Conservation (phyloP, 306 rosid species). For the barrel medic (Medicago truncatula) region MtrunA17r5.0-ANR NC_053048.1:47569001-47569500, state of each 20-base stretch:
- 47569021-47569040: too few species aligned
- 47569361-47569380: not conserved
- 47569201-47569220: constrained; percentile 79
- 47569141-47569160: too few species aligned
- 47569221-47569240: constrained; percentile 85
- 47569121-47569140: too few species aligned
- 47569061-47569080: too few species aligned
- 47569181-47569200: constrained; percentile 76
- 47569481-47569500: constrained; percentile 92
- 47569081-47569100: too few species aligned
- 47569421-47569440: constrained; percentile 87
- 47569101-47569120: too few species aligned
- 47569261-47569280: constrained; percentile 69
- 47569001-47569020: too few species aligned
- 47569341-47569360: constrained; percentile 46
- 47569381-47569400: too few species aligned
- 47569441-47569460: constrained; percentile 77
- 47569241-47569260: constrained; percentile 78
- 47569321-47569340: constrained; percentile 69
- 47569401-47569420: constrained; percentile 30
- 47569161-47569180: too few species aligned
- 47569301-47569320: constrained; percentile 72
- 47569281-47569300: constrained; percentile 82
- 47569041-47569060: too few species aligned
- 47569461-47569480: constrained; percentile 82